Evolutionary conservation across 495 filamentous ascomycete genomes (phyloP), one percentile per base, ranked within the genome.

Genomic region (Trichocladium antarcticum): DNA sequence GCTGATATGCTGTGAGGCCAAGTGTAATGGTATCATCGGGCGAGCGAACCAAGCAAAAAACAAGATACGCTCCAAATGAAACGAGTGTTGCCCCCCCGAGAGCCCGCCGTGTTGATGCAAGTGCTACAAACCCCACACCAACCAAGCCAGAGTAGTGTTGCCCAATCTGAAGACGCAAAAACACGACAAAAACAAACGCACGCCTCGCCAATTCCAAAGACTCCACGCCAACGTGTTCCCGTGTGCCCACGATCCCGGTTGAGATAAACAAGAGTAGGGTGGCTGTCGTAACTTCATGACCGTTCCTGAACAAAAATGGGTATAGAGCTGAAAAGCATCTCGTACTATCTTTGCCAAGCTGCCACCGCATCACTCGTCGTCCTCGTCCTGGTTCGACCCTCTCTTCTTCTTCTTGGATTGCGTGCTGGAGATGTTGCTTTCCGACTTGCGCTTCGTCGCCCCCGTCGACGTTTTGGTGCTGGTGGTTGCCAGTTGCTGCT

Each of bases 371-470:
- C 27, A 67, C 3, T 77, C 73, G 16, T 74, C 72, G 6, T 74
- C 74, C 6, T 76, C 74, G 3, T 73, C 73, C n/a, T 74, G 69
- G 19, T 37, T 62, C 42, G 56, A 65, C n/a, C 62, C 61, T 7
- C 64, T 66, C 54, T 79, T 81, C 5, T 67, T 46, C 60, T 79
- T 81, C 62, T 82, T 82, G 50, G 67, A 68, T 15, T 76, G 67
- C 12, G 68, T 66, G 5, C 51, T 61, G 36, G 68, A 63, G 52
- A 65, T 63, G 22, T 20, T 24, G 37, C 67, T 63, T 15, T 69
- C 66, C 8, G 72, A 66, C 55, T 74, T 68, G 46, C 68, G 62
- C 60, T 75, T 68, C 27, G 63, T 62, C 35, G 60, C 64, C 14
- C 67, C 49, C 57, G 73, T 61, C 45, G 64, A 42, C 4, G 71